These are phyloP conservation scores for Termitomyces sp. DNA, from an alignment of 768 basidiomycete genomes.

Conservation along the genomic window DNA sequence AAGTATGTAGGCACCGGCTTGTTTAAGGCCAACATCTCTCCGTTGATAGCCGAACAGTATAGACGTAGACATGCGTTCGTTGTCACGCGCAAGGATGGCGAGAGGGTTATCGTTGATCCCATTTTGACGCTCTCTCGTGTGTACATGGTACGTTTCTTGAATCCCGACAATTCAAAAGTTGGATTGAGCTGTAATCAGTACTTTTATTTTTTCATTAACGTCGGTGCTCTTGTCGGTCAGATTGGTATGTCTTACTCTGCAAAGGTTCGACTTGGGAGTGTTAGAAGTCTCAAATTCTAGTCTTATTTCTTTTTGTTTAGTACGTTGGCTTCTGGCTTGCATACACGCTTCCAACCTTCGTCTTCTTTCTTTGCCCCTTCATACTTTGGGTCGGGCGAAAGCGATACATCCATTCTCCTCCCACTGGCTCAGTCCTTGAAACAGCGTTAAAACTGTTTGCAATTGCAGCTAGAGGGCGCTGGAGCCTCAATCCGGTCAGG, in stretches of 20 bases:
- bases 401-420: constrained; percentile 49
- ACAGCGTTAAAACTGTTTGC: constrained; percentile 40
- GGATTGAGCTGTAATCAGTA: constrained; percentile 27
- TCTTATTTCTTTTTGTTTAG: constrained; percentile 20
- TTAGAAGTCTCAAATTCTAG: neutral
- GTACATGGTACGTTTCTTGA: constrained; percentile 52
- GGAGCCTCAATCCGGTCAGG: constrained; percentile 50
- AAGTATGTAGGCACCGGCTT: constrained; percentile 47
- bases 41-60: constrained; percentile 75
- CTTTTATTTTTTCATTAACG: constrained; percentile 68
- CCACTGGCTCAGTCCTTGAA: constrained; percentile 56
- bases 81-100: constrained; percentile 41
- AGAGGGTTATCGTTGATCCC: constrained; percentile 51
- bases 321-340: constrained; percentile 61
- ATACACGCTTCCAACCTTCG: constrained; percentile 51
- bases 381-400: constrained; percentile 49
- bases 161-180: neutral
- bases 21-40: constrained; percentile 78
- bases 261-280: constrained; percentile 29
- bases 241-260: constrained; percentile 63
- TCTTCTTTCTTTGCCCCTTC: constrained; percentile 59
- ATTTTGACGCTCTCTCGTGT: constrained; percentile 58
- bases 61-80: constrained; percentile 49
- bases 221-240: constrained; percentile 56
- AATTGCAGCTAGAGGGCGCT: constrained; percentile 40